Percentiles rank a stretch among this genome's conserved stretches.
Evolutionary conservation across 768 basidiomycete genomes (phyloP).

Genomic region (Boletus tomentosulus): DNA sequence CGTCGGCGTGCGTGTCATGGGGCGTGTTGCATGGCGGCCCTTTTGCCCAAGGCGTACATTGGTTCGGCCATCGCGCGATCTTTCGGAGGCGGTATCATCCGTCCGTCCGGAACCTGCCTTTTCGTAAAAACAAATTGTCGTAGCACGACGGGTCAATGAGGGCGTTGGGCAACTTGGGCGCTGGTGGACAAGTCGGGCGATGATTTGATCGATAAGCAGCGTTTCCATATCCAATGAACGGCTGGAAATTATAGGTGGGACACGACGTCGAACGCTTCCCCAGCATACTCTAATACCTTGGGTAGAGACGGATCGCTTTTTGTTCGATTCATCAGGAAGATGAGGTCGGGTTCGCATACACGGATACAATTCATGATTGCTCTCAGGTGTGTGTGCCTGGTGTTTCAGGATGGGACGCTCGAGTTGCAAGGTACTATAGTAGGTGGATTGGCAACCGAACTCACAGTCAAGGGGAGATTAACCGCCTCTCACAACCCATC

Average conservation of each 20-base stretch:
- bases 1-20: neutral
- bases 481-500: neutral
- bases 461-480: neutral
- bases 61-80: neutral
- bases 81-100: neutral
- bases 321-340: neutral
- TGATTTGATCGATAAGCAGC: neutral
- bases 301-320: neutral
- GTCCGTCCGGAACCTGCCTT: neutral
- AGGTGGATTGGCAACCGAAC: neutral
- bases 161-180: neutral
- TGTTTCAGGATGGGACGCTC: conserved; percentile 11
- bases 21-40: neutral
- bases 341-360: neutral
- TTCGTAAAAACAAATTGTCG: neutral
- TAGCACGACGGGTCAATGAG: conserved; percentile 1
- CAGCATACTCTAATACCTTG: neutral
- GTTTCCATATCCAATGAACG: neutral
- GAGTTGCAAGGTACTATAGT: neutral
- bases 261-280: neutral
- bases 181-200: neutral
- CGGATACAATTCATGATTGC: neutral
- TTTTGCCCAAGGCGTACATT: neutral
- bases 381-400: conserved; percentile 3
- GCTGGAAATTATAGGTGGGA: neutral